Percentiles rank a stretch among this genome's conserved stretches.
Evolutionary conservation across 2,329 filamentous ascomycete species (phyloP).

Genomic region (Fusarium falciforme): DNA sequence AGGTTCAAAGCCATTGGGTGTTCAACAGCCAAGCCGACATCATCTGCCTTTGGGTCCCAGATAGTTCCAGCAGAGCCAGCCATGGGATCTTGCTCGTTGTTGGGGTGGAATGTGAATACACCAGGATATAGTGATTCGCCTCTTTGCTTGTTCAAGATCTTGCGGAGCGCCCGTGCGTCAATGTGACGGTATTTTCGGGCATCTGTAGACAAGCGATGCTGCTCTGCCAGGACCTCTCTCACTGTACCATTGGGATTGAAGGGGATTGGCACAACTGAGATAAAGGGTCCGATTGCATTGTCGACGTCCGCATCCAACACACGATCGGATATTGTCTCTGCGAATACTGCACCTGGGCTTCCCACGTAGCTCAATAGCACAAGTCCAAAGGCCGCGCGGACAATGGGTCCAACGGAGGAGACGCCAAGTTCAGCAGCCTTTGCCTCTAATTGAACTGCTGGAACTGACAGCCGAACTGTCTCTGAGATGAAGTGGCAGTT

Average conservation of each 20-base stretch:
- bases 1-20: slow-evolving; percentile 9
- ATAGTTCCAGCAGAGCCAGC: background rate
- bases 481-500: background rate
- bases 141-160: slow-evolving; percentile 1
- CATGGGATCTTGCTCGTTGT: background rate
- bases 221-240: slow-evolving; percentile 4
- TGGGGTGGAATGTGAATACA: slow-evolving; percentile 2
- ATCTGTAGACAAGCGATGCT: background rate
- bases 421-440: background rate
- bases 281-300: background rate
- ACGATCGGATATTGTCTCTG: slow-evolving; percentile 9
- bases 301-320: slow-evolving; percentile 1
- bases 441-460: background rate
- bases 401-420: background rate
- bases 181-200: background rate
- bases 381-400: background rate
- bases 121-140: slow-evolving; percentile 3
- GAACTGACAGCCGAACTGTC: background rate
- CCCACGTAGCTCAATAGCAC: slow-evolving; percentile 5
- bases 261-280: slow-evolving; percentile 3
- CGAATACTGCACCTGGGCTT: background rate
- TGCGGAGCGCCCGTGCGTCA: slow-evolving; percentile 1
- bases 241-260: slow-evolving; percentile 4
- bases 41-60: background rate
- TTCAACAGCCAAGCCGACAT: slow-evolving; percentile 2